Evolutionary conservation across 139 green algal genomes (phyloP).

Genomic region (Ostreobium quekettii): DNA sequence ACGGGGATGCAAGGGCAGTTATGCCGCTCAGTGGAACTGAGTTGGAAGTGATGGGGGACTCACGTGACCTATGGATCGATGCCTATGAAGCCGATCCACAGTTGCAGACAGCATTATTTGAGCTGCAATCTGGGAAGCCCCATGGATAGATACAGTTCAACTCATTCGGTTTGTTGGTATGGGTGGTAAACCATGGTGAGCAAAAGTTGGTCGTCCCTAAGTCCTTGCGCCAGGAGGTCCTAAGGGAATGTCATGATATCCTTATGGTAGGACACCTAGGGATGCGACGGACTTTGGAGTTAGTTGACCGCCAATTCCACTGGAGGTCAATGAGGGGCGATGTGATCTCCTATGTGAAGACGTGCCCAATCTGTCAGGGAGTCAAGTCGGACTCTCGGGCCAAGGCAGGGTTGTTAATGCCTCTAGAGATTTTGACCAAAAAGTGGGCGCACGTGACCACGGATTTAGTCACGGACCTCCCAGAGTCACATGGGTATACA

Average conservation of each 20-base stretch:
- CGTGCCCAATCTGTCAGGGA: conserved; percentile 13
- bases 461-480: conserved; percentile 50
- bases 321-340: not conserved
- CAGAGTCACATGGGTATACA: conserved; percentile 22
- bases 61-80: not conserved
- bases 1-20: not conserved
- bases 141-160: not conserved
- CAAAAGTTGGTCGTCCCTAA: not conserved
- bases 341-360: not conserved
- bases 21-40: not conserved
- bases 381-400: conserved; percentile 12
- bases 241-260: not conserved
- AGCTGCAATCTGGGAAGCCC: not conserved
- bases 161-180: not conserved
- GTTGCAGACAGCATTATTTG: not conserved
- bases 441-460: conserved; percentile 37
- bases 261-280: not conserved
- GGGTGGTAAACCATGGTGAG: not conserved
- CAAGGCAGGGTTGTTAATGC: conserved; percentile 28
- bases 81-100: not conserved
- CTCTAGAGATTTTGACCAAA: conserved; percentile 27
- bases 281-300: not conserved
- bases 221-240: not conserved
- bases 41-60: not conserved
- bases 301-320: not conserved